These are phyloP conservation scores for Flaveria linearis DNA, from an alignment of 129 eudicot genomes.

Conservation along the genomic window DNA sequence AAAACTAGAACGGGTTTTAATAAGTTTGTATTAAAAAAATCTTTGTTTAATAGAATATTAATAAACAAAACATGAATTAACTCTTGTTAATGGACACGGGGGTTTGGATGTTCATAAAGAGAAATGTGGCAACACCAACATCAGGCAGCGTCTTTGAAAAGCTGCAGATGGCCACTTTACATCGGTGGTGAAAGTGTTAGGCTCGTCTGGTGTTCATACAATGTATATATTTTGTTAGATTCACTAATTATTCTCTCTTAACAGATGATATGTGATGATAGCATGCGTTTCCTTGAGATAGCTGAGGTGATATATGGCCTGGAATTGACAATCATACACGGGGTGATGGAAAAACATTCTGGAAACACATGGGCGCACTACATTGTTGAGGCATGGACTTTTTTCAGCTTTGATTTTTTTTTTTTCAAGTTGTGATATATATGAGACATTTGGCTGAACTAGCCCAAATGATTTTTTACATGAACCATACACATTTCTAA, in stretches of 20 bases:
- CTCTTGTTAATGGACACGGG: too few relatives aligned
- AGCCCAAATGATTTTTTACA: neutral
- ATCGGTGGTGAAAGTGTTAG: too few relatives aligned
- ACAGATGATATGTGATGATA: constrained; percentile 79
- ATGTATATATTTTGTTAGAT: neutral
- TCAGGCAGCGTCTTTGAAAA: too few relatives aligned
- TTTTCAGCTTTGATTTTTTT: neutral
- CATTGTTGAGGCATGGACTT: constrained; percentile 60
- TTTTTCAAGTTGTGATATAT: neutral
- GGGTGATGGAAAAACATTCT: constrained; percentile 52
- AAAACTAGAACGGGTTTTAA: too few relatives aligned
- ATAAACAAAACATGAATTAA: too few relatives aligned
- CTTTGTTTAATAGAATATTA: too few relatives aligned
- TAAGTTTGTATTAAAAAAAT: too few relatives aligned
- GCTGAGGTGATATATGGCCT: constrained; percentile 77
- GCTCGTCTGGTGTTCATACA: too few relatives aligned
- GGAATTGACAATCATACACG: constrained; percentile 63
- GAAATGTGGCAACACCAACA: too few relatives aligned
- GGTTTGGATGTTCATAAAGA: too few relatives aligned
- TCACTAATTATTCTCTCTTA: neutral
- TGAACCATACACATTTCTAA: neutral
- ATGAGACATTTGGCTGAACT: neutral
- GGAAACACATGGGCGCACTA: constrained; percentile 73
- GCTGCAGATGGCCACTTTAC: too few relatives aligned
- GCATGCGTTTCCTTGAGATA: constrained; percentile 75